Conservation (phyloP, 228 moss, liverwort and hornwort genomes). For the Sphagnum magellanicum region DNA sequence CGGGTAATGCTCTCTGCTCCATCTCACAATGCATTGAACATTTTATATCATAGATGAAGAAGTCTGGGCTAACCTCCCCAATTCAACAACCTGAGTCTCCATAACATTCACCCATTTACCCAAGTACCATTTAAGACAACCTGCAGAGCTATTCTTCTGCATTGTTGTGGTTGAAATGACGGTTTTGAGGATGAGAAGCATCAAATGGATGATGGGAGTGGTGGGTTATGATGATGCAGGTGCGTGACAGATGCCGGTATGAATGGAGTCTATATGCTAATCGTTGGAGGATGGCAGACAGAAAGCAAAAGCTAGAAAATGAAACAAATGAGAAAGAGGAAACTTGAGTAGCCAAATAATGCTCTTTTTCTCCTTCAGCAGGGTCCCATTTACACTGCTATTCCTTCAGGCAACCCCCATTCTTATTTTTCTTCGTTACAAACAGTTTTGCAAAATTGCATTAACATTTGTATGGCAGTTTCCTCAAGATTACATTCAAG, state of each 20-base stretch:
- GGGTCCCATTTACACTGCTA: too few species aligned
- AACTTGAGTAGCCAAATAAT: too few species aligned
- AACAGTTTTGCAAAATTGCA: too few species aligned
- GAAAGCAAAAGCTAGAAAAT: conserved; percentile 18
- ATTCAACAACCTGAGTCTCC: background rate
- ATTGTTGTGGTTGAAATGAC: background rate
- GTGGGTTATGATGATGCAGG: conserved; percentile 19
- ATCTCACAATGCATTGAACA: too few species aligned
- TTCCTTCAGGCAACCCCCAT: too few species aligned
- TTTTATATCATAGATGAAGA: background rate
- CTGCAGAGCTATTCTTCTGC: too few species aligned
- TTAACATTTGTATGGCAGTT: too few species aligned
- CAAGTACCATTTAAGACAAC: background rate
- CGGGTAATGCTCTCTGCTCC: too few species aligned
- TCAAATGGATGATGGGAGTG: background rate
- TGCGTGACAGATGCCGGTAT: conserved; percentile 70
- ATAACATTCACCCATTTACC: background rate
- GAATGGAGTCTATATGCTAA: conserved; percentile 74
- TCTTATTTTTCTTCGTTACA: too few species aligned
- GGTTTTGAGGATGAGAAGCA: background rate
- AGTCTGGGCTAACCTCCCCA: background rate
- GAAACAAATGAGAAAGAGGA: conserved; percentile 1
- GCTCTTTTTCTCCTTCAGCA: too few species aligned
- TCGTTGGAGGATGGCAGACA: conserved; percentile 69
- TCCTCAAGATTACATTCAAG: too few species aligned